Percentiles rank a stretch among this genome's conserved stretches.
Evolutionary conservation across 208 protist species (phyloP).

Genomic region (Crithidia thermophila): DNA sequence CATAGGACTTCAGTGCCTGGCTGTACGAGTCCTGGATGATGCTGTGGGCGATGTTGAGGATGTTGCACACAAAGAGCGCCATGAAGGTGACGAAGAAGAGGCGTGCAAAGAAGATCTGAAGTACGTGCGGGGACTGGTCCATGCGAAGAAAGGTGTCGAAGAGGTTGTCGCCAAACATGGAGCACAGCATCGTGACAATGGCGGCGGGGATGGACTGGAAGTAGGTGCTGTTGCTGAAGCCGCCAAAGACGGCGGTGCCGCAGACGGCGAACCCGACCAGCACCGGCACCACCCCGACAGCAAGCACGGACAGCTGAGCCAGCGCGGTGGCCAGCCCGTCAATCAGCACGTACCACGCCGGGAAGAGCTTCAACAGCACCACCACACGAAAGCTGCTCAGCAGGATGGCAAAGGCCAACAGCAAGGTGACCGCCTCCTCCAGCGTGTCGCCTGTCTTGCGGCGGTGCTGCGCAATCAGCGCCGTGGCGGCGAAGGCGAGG

Average conservation of each 20-base stretch:
- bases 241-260: slow-evolving; percentile 51
- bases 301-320: slow-evolving; percentile 44
- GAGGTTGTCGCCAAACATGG: slow-evolving; percentile 60
- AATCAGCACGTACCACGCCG: slow-evolving; percentile 46
- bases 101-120: slow-evolving; percentile 44
- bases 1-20: slow-evolving; percentile 35
- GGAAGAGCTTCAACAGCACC: slow-evolving; percentile 50
- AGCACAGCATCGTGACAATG: slow-evolving; percentile 56
- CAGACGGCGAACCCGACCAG: slow-evolving; percentile 58
- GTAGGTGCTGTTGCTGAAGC: slow-evolving; percentile 29
- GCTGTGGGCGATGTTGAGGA: slow-evolving; percentile 63
- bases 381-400: slow-evolving; percentile 48
- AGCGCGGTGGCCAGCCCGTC: slow-evolving; percentile 47
- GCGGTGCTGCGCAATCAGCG: slow-evolving; percentile 39
- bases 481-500: slow-evolving; percentile 35
- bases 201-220: slow-evolving; percentile 40
- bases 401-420: slow-evolving; percentile 52
- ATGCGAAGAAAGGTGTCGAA: slow-evolving; percentile 58
- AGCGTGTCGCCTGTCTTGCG: slow-evolving; percentile 15
- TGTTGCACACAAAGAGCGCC: slow-evolving; percentile 60
- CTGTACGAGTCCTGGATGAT: slow-evolving; percentile 72
- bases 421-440: slow-evolving; percentile 48
- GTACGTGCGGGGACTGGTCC: slow-evolving; percentile 46
- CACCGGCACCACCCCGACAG: slow-evolving; percentile 44
- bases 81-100: slow-evolving; percentile 61